Evolutionary conservation across 495 filamentous ascomycete genomes (phyloP).

Genomic region (Penicillium roqueforti): DNA sequence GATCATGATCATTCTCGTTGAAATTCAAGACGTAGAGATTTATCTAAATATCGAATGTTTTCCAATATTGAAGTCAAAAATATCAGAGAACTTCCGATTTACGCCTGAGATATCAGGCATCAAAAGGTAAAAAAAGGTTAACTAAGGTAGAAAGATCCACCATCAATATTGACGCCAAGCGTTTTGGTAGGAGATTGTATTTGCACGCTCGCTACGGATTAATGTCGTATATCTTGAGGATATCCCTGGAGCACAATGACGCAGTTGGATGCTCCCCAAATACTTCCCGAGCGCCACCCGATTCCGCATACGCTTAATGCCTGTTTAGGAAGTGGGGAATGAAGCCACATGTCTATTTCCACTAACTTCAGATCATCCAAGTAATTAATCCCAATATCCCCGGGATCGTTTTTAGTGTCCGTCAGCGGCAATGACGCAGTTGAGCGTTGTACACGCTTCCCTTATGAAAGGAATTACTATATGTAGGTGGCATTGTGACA

Average conservation of each 20-base stretch:
- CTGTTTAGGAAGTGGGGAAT: not conserved
- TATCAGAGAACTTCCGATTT: not conserved
- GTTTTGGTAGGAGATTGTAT: too few species aligned
- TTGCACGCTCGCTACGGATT: too few species aligned
- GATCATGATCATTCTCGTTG: not conserved
- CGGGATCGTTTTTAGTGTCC: not conserved
- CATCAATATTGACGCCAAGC: too few species aligned
- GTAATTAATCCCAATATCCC: not conserved
- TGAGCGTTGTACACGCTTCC: not conserved
- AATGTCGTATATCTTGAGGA: too few species aligned
- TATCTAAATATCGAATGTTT: not conserved
- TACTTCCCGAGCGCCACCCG: not conserved
- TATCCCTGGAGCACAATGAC: too few species aligned
- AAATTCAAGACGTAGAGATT: not conserved
- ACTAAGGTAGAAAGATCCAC: too few species aligned
- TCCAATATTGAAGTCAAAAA: too few species aligned
- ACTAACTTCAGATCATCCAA: not conserved
- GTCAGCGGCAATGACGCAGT: not conserved
- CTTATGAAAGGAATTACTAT: not conserved
- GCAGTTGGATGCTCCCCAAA: too few species aligned
- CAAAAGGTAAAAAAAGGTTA: too few species aligned
- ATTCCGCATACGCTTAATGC: not conserved
- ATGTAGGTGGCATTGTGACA: not conserved
- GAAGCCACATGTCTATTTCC: not conserved
- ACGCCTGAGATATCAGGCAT: not conserved